Evolutionary conservation across 2,329 filamentous ascomycete genomes (phyloP), one percentile per base, ranked within the genome.

Genomic region (Colletotrichum sp.): DNA sequence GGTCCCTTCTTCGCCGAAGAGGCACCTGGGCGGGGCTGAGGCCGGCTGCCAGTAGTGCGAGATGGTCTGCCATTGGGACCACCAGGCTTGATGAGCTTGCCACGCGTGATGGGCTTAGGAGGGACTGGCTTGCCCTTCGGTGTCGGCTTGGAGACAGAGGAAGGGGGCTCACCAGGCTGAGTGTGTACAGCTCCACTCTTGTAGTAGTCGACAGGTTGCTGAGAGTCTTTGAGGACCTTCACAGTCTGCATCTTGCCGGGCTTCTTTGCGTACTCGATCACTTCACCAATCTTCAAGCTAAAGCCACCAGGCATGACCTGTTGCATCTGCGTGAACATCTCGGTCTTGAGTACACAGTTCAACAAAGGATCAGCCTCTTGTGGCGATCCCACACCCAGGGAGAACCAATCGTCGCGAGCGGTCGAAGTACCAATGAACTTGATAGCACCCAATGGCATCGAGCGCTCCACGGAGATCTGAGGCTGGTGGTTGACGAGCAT

Each of bases 211-310:
- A 93, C 93, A 5, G 90, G 87, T 68, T 94, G 90, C 68, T 93
- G 91, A 1, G 96, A 93, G 82, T 99, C 97, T 86, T 98, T 98
- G 76, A 98, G 82, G 11, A 95, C 95, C 87, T 98, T 98, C 82
- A 99, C 94, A 8, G 92, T 86, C 70, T 96, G 94, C 84, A 95
- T 91, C 87, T 99, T 99, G 71, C 95, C 95, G 2, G 97, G 97
- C 86, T 99, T 99, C 90, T 98, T 99, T 82, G 96, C 96, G 85
- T 98, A 99, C 83, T 98, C 95, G 79, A 99, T 96, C 75, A 90
- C 90, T 32, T 97, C 93, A n/a, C 88, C 92, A 77, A 98, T 94
- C 85, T 94, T 95, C 64, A 99, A 86, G 82, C 93, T 95, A 82
- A 98, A 91, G 12, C 94, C 93, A 11, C 94, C 95, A 5, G 94